These are phyloP conservation scores for Globisporangium paroecandrum DNA, from an alignment of 352 stramenopile species.

Conservation along the genomic window DNA sequence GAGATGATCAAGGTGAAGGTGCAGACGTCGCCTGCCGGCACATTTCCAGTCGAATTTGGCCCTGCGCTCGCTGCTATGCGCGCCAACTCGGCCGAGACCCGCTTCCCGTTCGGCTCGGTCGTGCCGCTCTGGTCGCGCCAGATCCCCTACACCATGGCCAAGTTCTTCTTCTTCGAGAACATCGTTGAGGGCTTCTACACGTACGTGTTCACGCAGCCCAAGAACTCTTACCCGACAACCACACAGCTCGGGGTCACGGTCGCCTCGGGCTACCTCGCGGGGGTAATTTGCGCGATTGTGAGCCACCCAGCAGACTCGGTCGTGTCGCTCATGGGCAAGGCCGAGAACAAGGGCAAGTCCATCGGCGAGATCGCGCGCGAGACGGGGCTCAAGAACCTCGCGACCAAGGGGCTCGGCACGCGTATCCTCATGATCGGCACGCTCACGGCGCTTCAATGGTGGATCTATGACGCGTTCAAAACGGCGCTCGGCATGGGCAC, in stretches of 20 bases:
- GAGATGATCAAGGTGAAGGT: slow-evolving; percentile 96
- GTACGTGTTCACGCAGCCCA: slow-evolving; percentile 88
- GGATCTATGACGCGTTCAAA: slow-evolving; percentile 97
- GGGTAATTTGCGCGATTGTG: slow-evolving; percentile 98
- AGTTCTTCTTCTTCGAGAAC: slow-evolving; percentile 98
- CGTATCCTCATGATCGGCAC: slow-evolving; percentile 96
- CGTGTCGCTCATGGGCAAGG: slow-evolving; percentile 96
- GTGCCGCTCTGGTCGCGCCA: slow-evolving; percentile 90
- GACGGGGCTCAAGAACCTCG: slow-evolving; percentile 70
- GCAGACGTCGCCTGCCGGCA: slow-evolving; percentile 86
- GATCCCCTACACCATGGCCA: slow-evolving; percentile 99
- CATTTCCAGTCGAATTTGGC: slow-evolving; percentile 87
- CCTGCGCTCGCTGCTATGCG: slow-evolving; percentile 86
- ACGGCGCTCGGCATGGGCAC: slow-evolving; percentile 90
- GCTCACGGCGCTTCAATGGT: slow-evolving; percentile 95
- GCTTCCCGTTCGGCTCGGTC: slow-evolving; percentile 91
- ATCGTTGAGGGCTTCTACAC: slow-evolving; percentile 87
- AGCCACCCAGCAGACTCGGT: slow-evolving; percentile 99
- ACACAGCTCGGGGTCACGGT: slow-evolving; percentile 97
- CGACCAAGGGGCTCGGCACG: slow-evolving; percentile 88
- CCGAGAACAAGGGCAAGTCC: slow-evolving; percentile 89
- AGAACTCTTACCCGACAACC: slow-evolving; percentile 89
- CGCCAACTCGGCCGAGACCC: slow-evolving; percentile 80
- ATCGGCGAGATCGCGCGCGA: slow-evolving; percentile 87
- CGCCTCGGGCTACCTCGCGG: slow-evolving; percentile 97